Conservation (phyloP, 805 yeast species). For the Metschnikowia bowlesiae region DNA sequence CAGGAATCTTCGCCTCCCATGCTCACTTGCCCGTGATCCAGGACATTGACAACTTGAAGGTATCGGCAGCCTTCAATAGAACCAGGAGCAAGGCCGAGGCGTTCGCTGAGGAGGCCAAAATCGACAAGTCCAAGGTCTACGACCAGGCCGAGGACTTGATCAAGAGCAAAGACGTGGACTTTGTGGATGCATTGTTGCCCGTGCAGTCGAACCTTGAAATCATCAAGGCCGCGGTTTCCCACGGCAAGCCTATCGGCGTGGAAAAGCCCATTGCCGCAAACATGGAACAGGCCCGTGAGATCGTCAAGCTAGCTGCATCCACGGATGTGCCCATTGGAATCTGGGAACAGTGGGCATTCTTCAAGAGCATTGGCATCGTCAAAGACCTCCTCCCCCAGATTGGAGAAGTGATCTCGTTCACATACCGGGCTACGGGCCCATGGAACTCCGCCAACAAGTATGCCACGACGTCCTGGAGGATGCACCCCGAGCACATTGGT, state of each 20-base stretch:
- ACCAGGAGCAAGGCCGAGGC: slow-evolving; percentile 76
- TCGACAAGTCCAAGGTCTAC: slow-evolving; percentile 48
- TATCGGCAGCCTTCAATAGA: slow-evolving; percentile 76
- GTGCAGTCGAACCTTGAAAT: slow-evolving; percentile 71
- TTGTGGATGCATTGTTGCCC: slow-evolving; percentile 85
- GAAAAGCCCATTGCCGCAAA: slow-evolving; percentile 94
- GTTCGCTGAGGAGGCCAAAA: slow-evolving; percentile 64
- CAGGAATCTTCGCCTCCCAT: slow-evolving; percentile 85
- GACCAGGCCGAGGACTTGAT: slow-evolving; percentile 62
- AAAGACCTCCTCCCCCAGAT: slow-evolving; percentile 59
- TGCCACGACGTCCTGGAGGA: slow-evolving; percentile 77
- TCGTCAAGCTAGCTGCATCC: slow-evolving; percentile 60
- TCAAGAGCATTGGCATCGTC: slow-evolving; percentile 52
- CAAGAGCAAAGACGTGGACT: slow-evolving; percentile 61
- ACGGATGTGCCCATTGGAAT: slow-evolving; percentile 68
- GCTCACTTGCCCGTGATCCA: slow-evolving; percentile 73
- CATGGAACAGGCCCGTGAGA: slow-evolving; percentile 71
- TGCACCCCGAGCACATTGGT: slow-evolving; percentile 86
- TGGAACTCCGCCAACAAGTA: slow-evolving; percentile 60
- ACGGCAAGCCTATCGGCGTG: slow-evolving; percentile 72
- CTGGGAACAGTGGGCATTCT: slow-evolving; percentile 84
- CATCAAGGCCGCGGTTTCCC: slow-evolving; percentile 63
- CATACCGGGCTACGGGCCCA: slow-evolving; percentile 71
- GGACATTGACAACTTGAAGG: slow-evolving; percentile 47
- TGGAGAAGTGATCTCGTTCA: slow-evolving; percentile 68